A percentile compares a stretch with the other conserved stretches of the same genome.
Evolutionary conservation across 225 moss, liverwort and hornwort genomes (phyloP).

Genomic region (Bryoerythrophyllum caledonicum): DNA sequence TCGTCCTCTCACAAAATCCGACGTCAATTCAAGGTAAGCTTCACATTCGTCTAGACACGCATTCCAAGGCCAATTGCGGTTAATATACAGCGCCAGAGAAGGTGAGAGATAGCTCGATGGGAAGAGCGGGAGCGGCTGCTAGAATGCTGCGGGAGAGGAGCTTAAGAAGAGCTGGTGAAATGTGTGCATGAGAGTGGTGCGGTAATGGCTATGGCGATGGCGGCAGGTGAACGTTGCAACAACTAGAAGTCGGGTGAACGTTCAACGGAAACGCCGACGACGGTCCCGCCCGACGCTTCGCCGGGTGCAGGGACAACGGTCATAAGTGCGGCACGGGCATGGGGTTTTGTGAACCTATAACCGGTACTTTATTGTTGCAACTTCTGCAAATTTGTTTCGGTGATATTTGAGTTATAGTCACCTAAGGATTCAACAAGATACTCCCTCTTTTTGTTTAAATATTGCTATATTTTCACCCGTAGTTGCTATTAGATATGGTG

Average conservation of each 20-base stretch:
- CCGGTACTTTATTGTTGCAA: too few species aligned
- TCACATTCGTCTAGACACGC: neutral
- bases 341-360: too few species aligned
- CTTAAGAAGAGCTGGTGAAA: conserved; percentile 9
- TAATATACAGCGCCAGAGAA: neutral
- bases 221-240: conserved; percentile 49
- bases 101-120: neutral
- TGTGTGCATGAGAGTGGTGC: neutral
- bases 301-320: too few species aligned
- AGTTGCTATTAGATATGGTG: too few species aligned
- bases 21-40: neutral
- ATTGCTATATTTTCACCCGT: too few species aligned
- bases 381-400: too few species aligned
- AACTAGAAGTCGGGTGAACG: conserved; percentile 40
- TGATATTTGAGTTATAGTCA: too few species aligned
- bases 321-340: too few species aligned
- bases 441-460: too few species aligned
- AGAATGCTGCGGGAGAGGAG: too few species aligned
- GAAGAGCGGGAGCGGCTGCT: neutral
- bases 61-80: neutral
- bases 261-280: conserved; percentile 52
- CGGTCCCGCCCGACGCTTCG: neutral
- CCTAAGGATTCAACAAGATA: too few species aligned
- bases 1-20: neutral
- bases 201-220: conserved; percentile 33